Conservation (phyloP, 345 rosid species). For the Noccaea caerulescens region DNA sequence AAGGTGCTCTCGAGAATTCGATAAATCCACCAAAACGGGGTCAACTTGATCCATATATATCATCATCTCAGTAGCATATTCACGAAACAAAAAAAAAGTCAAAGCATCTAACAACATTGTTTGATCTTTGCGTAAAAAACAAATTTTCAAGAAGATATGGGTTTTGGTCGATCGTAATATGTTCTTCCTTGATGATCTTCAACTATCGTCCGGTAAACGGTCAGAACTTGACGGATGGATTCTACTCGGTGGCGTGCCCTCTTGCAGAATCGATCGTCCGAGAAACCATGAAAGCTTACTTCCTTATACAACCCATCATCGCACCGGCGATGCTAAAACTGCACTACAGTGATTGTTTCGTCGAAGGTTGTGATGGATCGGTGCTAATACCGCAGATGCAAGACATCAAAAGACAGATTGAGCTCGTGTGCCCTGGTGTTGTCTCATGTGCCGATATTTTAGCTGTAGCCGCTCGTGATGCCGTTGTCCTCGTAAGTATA, state of each 20-base stretch:
- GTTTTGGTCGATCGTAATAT: neutral
- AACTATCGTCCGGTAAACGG: neutral
- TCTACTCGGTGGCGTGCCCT: neutral
- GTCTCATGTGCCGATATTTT: constrained; percentile 52
- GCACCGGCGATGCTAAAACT: constrained; percentile 17
- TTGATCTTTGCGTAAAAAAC: too few species aligned
- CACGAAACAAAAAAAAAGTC: too few species aligned
- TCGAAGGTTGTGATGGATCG: constrained; percentile 20
- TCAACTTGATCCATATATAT: neutral
- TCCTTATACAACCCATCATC: neutral
- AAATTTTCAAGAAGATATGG: neutral
- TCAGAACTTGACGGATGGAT: neutral
- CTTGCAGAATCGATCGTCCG: neutral
- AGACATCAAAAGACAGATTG: neutral
- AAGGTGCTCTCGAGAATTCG: neutral
- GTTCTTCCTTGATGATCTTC: neutral
- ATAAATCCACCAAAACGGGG: neutral
- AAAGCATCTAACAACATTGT: too few species aligned
- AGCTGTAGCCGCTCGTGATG: constrained; percentile 47
- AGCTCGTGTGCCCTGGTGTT: neutral
- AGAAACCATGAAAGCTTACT: constrained; percentile 18
- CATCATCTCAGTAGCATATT: too few species aligned
- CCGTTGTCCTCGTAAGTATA: constrained; percentile 44
- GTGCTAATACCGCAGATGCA: constrained; percentile 10
- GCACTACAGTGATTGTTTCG: neutral